Percentiles rank a stretch among this genome's conserved stretches.
These are phyloP conservation scores for Trichoderma cornu-damae DNA, from an alignment of 2,329 filamentous ascomycete species.

Conservation along the genomic window DNA sequence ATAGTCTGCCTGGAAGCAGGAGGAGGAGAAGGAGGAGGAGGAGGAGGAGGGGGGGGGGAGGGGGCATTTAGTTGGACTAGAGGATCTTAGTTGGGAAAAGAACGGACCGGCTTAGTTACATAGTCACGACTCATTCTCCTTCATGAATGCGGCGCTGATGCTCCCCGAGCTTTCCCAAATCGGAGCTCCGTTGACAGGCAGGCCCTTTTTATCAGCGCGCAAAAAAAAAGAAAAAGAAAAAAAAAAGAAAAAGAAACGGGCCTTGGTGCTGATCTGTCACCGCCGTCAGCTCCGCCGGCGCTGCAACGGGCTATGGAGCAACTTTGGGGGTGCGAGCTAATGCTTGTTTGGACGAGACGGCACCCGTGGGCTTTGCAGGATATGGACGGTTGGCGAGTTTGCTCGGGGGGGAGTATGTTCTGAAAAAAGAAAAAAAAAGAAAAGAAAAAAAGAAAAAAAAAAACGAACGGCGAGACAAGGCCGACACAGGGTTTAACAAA, in stretches of 20 bases:
- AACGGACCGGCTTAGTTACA: no score
- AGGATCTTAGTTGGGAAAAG: neutral
- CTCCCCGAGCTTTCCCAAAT: neutral
- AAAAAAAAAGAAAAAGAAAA: slow-evolving; percentile 16
- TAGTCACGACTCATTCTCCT: neutral
- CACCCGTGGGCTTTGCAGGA: neutral
- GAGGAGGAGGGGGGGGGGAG: no score
- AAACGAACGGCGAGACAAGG: neutral
- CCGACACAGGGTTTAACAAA: no score
- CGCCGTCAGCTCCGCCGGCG: slow-evolving; percentile 11
- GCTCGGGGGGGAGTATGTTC: neutral
- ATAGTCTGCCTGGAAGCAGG: neutral
- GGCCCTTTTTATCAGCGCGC: no score
- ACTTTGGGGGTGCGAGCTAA: slow-evolving; percentile 2
- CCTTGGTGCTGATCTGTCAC: slow-evolving; percentile 17
- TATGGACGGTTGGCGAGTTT: neutral
- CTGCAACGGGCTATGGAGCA: slow-evolving; percentile 1
- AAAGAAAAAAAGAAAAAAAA: neutral
- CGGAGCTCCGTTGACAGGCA: neutral
- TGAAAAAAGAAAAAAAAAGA: no score
- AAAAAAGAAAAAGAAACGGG: slow-evolving; percentile 13
- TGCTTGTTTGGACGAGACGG: slow-evolving; percentile 8
- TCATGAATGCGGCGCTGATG: neutral
- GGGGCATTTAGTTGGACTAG: neutral
- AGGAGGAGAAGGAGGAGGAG: no score